phyloP scores from a whole-genome alignment of 306 rosid species.

The Quercus parvula region DNA sequence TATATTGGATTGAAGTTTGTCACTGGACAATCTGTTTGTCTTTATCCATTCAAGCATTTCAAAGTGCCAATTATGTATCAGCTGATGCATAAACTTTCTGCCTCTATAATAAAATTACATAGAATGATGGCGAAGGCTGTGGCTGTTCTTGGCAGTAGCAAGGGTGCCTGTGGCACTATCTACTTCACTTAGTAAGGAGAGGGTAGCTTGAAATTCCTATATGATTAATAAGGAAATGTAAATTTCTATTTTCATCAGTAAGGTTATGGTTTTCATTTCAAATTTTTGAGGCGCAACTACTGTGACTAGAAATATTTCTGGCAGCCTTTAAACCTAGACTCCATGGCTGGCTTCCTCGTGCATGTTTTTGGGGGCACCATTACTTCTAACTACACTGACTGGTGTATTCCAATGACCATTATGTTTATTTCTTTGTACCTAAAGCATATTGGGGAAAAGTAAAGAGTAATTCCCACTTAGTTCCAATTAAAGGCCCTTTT shows the following conservation, averaged over 20 bases:
- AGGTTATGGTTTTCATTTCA: conserved; percentile 3
- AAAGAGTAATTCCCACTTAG: too few relatives aligned
- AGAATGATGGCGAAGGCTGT: too few relatives aligned
- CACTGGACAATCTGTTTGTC: too few relatives aligned
- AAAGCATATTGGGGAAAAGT: not conserved
- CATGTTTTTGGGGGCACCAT: not conserved
- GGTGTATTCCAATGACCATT: conserved; percentile 37
- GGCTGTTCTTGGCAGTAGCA: too few relatives aligned
- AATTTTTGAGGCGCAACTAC: conserved; percentile 59
- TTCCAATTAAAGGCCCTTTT: not conserved
- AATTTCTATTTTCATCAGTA: not conserved
- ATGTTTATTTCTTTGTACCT: not conserved
- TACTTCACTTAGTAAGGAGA: too few relatives aligned
- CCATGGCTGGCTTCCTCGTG: conserved; percentile 7
- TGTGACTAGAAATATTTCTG: conserved; percentile 66
- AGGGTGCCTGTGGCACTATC: too few relatives aligned
- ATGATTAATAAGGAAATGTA: not conserved
- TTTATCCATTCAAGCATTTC: too few relatives aligned
- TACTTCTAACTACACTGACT: conserved; percentile 92
- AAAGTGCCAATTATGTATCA: too few relatives aligned
- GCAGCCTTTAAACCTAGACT: conserved; percentile 70
- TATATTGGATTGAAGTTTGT: too few relatives aligned
- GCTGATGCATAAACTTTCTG: too few relatives aligned
- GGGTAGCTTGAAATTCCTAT: not conserved
- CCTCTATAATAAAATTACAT: too few relatives aligned